Conservation (phyloP, 2,329 filamentous ascomycete species). For the Pyrenophora tritici-repentis region DNA sequence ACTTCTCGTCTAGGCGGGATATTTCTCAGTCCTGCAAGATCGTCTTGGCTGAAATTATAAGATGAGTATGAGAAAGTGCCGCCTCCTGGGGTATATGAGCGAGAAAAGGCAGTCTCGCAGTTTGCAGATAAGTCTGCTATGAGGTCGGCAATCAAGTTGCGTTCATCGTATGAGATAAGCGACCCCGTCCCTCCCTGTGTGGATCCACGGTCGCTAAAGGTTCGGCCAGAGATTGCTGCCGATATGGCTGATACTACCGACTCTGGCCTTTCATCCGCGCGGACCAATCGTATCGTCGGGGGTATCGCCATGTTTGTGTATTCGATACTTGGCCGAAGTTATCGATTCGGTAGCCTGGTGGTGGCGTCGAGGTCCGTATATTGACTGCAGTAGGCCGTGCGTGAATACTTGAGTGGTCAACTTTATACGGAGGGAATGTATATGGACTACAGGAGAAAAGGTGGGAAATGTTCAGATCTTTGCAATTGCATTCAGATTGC, state of each 20-base stretch:
- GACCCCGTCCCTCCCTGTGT: background rate
- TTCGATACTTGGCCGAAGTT: constrained; percentile 1
- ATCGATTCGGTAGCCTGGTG: constrained; percentile 3
- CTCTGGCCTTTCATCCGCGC: too few species aligned
- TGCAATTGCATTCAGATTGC: background rate
- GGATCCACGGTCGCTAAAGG: background rate
- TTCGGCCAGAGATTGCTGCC: background rate
- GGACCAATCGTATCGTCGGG: too few species aligned
- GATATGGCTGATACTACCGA: background rate
- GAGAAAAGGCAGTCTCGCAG: constrained; percentile 19
- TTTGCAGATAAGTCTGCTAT: constrained; percentile 25
- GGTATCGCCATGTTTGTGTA: too few species aligned
- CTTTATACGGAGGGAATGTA: background rate
- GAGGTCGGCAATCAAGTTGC: constrained; percentile 20
- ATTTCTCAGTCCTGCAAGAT: constrained; percentile 7
- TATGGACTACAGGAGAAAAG: background rate
- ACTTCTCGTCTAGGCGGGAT: constrained; percentile 3
- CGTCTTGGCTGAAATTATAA: constrained; percentile 2
- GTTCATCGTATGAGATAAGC: constrained; percentile 6
- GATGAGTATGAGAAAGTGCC: constrained; percentile 11
- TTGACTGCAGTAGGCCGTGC: constrained; percentile 8
- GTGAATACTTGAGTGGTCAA: background rate
- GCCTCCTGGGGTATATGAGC: constrained; percentile 11
- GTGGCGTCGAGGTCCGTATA: constrained; percentile 10
- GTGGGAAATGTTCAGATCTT: background rate